Conservation (phyloP, 345 rosid genomes). For the Garcia nutans region DNA sequence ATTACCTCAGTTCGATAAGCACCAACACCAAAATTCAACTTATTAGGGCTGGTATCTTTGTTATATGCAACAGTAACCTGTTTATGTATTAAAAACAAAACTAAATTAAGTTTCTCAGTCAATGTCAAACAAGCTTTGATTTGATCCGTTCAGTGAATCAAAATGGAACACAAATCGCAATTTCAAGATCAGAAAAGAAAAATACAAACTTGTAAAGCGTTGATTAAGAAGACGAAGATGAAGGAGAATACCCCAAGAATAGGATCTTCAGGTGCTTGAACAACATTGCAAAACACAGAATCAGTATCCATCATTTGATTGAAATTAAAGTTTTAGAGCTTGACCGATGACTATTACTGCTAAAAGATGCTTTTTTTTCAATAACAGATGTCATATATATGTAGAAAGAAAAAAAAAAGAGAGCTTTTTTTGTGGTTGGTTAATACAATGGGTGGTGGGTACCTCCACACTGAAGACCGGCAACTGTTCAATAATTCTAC, state of each 20-base stretch:
- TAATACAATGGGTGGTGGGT: background rate
- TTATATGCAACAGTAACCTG: constrained; percentile 96
- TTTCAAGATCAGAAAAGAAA: constrained; percentile 6
- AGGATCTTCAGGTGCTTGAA: constrained; percentile 88
- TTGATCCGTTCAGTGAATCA: background rate
- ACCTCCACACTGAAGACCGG: background rate
- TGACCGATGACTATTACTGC: background rate
- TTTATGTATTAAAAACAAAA: background rate
- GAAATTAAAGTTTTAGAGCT: background rate
- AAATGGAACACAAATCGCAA: background rate
- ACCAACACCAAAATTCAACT: constrained; percentile 93
- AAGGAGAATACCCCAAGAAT: constrained; percentile 59
- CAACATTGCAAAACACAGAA: constrained; percentile 75
- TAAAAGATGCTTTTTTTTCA: too few relatives aligned
- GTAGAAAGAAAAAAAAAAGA: too few relatives aligned
- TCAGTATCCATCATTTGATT: constrained; percentile 18
- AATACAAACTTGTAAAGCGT: background rate
- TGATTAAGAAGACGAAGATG: background rate
- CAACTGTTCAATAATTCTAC: background rate
- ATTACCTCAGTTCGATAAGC: constrained; percentile 92
- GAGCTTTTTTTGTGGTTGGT: background rate
- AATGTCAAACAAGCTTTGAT: background rate
- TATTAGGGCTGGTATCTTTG: constrained; percentile 82
- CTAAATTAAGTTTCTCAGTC: background rate
- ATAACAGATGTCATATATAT: too few relatives aligned